Conservation (phyloP, 1,284 basidiomycete species). For the Cutaneotrichosporon dermatis region DNA sequence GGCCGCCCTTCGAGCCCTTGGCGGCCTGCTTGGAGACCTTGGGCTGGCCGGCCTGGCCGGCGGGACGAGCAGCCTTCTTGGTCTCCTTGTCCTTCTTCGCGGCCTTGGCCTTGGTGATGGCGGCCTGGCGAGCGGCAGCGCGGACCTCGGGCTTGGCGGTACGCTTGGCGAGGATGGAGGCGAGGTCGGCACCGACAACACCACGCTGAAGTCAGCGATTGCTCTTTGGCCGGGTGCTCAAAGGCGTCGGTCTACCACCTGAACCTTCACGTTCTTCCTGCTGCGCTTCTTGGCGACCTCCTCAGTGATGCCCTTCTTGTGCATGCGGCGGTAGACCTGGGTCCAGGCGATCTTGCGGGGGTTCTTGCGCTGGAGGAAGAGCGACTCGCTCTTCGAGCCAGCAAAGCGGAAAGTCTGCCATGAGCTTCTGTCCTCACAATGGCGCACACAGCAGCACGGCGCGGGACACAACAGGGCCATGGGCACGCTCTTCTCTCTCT, state of each 20-base stretch:
- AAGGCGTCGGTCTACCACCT: slow-evolving; percentile 33
- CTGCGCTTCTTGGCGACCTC: slow-evolving; percentile 99
- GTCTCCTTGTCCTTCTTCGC: slow-evolving; percentile 96
- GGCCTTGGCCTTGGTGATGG: slow-evolving; percentile 86
- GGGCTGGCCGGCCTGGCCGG: slow-evolving; percentile 56
- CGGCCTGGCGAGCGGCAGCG: slow-evolving; percentile 70
- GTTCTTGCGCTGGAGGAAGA: slow-evolving; percentile 99
- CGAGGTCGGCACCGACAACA: slow-evolving; percentile 93
- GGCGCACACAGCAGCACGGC: not conserved
- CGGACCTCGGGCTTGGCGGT: slow-evolving; percentile 87
- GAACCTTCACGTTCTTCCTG: slow-evolving; percentile 92
- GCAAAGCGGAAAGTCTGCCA: slow-evolving; percentile 85
- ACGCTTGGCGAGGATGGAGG: slow-evolving; percentile 82
- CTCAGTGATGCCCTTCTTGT: slow-evolving; percentile 99
- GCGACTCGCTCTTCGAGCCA: slow-evolving; percentile 84
- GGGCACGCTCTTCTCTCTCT: not conserved
- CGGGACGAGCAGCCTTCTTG: slow-evolving; percentile 72
- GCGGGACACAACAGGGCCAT: not conserved
- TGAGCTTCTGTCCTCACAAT: slow-evolving; percentile 1
- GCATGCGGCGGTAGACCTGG: slow-evolving; percentile 89
- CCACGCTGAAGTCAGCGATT: slow-evolving; percentile 65
- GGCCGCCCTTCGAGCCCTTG: slow-evolving; percentile 66
- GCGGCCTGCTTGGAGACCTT: slow-evolving; percentile 93
- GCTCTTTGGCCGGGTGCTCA: not conserved
- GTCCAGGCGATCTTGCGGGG: slow-evolving; percentile 99